Conservation (phyloP, 768 basidiomycete species). For the Rhodotorula babjevae region DNA sequence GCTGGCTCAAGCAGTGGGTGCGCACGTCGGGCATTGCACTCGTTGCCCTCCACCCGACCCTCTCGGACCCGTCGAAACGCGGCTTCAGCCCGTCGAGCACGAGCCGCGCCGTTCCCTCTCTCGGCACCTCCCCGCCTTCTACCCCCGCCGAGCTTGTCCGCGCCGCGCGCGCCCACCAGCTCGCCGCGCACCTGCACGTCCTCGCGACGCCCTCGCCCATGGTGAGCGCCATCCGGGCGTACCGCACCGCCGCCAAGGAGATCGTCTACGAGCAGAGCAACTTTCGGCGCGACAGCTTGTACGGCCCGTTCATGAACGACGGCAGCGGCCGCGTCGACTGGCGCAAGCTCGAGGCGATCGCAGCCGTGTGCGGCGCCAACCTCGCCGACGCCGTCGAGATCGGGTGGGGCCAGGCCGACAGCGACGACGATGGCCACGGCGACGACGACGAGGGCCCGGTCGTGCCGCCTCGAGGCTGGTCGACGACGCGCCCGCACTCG, state of each 20-base stretch:
- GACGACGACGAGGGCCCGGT: not conserved
- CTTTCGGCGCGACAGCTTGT: not conserved
- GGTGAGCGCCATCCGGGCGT: not conserved
- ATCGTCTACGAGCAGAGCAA: conserved; percentile 24
- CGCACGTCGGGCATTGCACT: not conserved
- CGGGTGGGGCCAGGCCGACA: not conserved
- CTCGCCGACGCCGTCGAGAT: not conserved
- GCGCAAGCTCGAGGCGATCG: conserved; percentile 22
- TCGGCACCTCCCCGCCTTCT: not conserved
- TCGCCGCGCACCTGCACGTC: conserved; percentile 20
- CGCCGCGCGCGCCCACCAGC: not conserved
- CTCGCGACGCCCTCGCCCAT: conserved; percentile 11
- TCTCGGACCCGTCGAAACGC: not conserved
- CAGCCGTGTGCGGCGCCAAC: conserved; percentile 4
- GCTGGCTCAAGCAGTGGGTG: conserved; percentile 10
- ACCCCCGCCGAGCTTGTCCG: not conserved
- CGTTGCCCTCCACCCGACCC: conserved; percentile 12
- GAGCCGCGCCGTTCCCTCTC: no score
- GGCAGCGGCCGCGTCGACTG: conserved; percentile 16
- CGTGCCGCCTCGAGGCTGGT: conserved; percentile 10
- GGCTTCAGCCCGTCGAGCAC: not conserved
- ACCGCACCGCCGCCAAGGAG: conserved; percentile 16
- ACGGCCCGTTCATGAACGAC: conserved; percentile 18
- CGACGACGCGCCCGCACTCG: not conserved
- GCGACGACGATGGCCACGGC: not conserved